Percentiles rank a stretch among this genome's conserved stretches.
These are phyloP conservation scores for Coniophora puteana DNA, from an alignment of 1,284 basidiomycete species.

Conservation along the genomic window DNA sequence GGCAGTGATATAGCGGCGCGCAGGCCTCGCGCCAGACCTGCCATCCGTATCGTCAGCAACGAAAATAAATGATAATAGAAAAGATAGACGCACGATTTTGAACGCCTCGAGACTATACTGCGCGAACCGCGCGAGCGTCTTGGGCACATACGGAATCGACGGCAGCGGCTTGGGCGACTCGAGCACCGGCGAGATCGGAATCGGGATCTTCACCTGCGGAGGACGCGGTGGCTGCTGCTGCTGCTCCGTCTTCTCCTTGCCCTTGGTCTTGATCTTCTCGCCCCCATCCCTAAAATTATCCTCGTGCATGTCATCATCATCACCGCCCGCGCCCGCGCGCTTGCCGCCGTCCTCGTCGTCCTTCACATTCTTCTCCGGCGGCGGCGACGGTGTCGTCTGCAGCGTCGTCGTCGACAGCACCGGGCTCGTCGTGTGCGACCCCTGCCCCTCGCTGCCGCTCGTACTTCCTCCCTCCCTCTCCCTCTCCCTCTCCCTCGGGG, in stretches of 20 bases:
- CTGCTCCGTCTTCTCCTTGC: slow-evolving; percentile 6
- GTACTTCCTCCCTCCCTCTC: slow-evolving; percentile 26
- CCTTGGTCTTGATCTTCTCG: slow-evolving; percentile 14
- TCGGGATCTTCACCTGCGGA: slow-evolving; percentile 32
- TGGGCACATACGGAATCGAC: slow-evolving; percentile 65
- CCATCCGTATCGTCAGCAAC: slow-evolving; percentile 3
- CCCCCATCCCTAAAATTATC: too few relatives aligned
- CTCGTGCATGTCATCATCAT: slow-evolving; percentile 30
- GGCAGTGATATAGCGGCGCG: slow-evolving; percentile 64
- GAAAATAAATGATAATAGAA: slow-evolving; percentile 8
- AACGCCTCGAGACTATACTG: slow-evolving; percentile 58
- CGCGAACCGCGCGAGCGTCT: slow-evolving; percentile 56
- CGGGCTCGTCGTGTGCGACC: slow-evolving; percentile 63
- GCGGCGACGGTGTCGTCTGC: slow-evolving; percentile 71
- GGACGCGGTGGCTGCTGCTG: slow-evolving; percentile 2
- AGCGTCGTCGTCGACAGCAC: slow-evolving; percentile 71
- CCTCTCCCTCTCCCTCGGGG: slow-evolving; percentile 20
- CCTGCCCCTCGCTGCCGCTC: slow-evolving; percentile 40
- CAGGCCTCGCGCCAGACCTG: slow-evolving; percentile 74
- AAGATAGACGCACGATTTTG: slow-evolving; percentile 42
- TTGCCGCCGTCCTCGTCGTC: slow-evolving; percentile 25
- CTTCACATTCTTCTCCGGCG: too few relatives aligned
- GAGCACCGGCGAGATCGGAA: slow-evolving; percentile 53
- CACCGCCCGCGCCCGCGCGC: slow-evolving; percentile 21
- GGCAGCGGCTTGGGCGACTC: slow-evolving; percentile 54